Evolutionary conservation across 2,329 filamentous ascomycete genomes (phyloP), one percentile per base, ranked within the genome.

Genomic region (Talaromyces atroroseus): DNA sequence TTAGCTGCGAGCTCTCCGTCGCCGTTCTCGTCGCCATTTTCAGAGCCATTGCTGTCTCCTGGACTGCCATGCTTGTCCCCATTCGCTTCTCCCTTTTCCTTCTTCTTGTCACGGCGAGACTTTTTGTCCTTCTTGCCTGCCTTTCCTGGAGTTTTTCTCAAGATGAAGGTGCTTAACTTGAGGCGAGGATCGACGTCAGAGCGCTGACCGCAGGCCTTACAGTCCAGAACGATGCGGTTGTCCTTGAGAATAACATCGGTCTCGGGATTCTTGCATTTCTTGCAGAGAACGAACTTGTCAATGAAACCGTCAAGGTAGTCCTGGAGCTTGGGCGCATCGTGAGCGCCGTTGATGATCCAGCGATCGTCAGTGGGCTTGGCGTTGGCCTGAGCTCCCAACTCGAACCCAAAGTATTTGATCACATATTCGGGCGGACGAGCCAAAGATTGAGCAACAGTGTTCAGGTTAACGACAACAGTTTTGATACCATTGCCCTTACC

Each of bases 401-500:
- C 94, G 74, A 99, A 97, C 67, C 94, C 94, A 71, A 99, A 99
- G 81, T 95, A 99, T 81, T 99, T 99, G 86, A 99, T 97, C 72
- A 99, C 84, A 75, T 96, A 95, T 70, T 90, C 82, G 63, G 92
- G 90, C 62, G 92, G 92, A 67, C 94, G 92, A 68, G 90, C 90
- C 66, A 99, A 85, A 61, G 92, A 95, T 70, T 89, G 82, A 67
- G 92, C 92, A 66, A 99, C 91, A 72, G 89, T 95, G 82, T 86
- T 90, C 72, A 99, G 79, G 78, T 99, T 99, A 83, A 95, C 90
- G 67, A 99, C 87, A 70, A 99, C 94, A 68, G 82, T 99, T 82
- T 99, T 99, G 85, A 99, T 99, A 72, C 94, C 94, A 80, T 99
- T 99, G 66, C 94, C 94, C 79, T 99, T 99, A 78, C 94, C 94